Base-by-base conservation (phyloP, 345 rosid genomes). In the Eutrema japonicum region DNA sequence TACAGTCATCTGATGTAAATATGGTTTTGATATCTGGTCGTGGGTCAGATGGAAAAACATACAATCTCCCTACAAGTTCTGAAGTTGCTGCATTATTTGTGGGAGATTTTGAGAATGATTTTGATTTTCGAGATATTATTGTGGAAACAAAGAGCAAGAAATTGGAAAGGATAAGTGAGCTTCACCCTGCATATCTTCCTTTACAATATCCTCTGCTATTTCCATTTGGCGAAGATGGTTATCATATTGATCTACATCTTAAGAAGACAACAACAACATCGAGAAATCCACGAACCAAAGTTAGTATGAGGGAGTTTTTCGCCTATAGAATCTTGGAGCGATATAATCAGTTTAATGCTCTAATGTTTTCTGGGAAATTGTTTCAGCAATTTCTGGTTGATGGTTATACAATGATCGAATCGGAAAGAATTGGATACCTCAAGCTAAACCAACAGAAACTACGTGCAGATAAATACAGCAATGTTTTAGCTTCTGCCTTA, bases 11-110 rank as follows among this genome's bases (percentile, higher is more conserved):
- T 2, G 26, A 47, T 36, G 46, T 37, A 12, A 40, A 10, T 37
- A 9, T 22, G 2, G 14, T 6, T 2, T 7, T 47, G 26, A 47
- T 47, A 10, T 41, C 49, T 9, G 12, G 65, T 4, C 65, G 48
- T 46, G 6, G 7, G 5, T 7, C 35, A 26, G 10, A 10, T 41
- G 8, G 10, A 0, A 40, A 22, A 1, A 60, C 10, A 10, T 60
- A 60, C 10, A 60, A 60, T 27, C 36, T 60, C 1, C 66, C 66
- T 1, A 40, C 50, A 41, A 10, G 8, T 3, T 60, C 50, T 0
- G 66, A 60, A 41, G 49, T 60, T 40, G 64, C 46, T 22, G 64
- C 48, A 10, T 22, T 59, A 6, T 59, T 38, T 38, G 64, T 59
- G 6, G 48, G 64, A 11, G 64, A 54, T 30, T 54, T 54, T 16